Evolutionary conservation across 768 basidiomycete genomes (phyloP).

Genomic region (Leucocoprinus sp.): DNA sequence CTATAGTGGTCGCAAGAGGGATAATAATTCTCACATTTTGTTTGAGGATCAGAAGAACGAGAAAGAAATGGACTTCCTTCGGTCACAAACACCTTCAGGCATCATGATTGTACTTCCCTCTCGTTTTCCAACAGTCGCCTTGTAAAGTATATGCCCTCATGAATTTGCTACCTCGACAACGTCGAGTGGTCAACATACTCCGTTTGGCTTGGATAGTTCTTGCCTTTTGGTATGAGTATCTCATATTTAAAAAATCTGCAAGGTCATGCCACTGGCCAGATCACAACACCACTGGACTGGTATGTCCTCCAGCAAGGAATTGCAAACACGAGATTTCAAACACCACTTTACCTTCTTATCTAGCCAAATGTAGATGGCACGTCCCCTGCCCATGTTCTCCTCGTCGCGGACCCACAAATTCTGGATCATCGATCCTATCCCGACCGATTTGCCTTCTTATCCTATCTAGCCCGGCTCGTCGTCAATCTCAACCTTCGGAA

Average conservation of each 20-base stretch:
- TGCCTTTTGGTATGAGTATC: constrained; percentile 66
- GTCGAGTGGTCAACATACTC: constrained; percentile 36
- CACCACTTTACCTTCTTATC: constrained; percentile 7
- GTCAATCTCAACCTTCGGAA: constrained; percentile 82
- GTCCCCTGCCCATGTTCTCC: constrained; percentile 49
- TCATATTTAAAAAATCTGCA: constrained; percentile 42
- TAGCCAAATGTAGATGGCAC: constrained; percentile 18
- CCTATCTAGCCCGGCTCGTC: constrained; percentile 52
- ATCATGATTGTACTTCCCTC: not conserved
- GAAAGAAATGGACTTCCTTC: no score
- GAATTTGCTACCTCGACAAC: constrained; percentile 20
- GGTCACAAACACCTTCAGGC: constrained; percentile 4
- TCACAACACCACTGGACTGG: constrained; percentile 20
- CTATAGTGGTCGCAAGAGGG: not conserved
- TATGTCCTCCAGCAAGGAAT: constrained; percentile 18
- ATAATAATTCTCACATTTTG: no score
- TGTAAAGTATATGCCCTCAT: constrained; percentile 10
- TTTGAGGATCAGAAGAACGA: no score
- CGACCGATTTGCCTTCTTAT: constrained; percentile 43
- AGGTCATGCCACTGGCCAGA: constrained; percentile 58
- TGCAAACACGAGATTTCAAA: not conserved
- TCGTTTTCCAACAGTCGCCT: not conserved
- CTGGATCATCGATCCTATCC: constrained; percentile 72
- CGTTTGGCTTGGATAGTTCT: constrained; percentile 52
- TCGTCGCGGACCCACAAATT: constrained; percentile 86